Percentiles rank a stretch among this genome's conserved stretches.
phyloP scores from a whole-genome alignment of 352 stramenopile species.

The Globisporangium uncinulatum region DNA sequence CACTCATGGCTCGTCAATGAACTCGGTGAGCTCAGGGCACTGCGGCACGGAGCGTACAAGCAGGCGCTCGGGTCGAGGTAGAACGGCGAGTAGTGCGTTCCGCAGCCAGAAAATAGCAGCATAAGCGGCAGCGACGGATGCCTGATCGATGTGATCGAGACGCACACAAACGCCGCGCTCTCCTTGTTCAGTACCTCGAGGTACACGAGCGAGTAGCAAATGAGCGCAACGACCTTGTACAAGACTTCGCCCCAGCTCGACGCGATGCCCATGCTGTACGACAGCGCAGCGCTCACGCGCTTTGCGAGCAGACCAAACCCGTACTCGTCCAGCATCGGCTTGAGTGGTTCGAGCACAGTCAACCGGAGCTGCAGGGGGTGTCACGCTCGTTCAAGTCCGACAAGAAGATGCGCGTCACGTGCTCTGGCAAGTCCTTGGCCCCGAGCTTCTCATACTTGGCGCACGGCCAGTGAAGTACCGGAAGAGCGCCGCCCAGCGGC shows the following conservation, averaged over 20 bases:
- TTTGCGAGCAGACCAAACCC: slow-evolving; percentile 61
- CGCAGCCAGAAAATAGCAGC: slow-evolving; percentile 67
- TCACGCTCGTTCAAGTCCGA: slow-evolving; percentile 56
- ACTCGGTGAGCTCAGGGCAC: slow-evolving; percentile 71
- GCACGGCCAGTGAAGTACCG: slow-evolving; percentile 67
- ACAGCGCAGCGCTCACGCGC: slow-evolving; percentile 54
- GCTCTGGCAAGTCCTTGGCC: slow-evolving; percentile 69
- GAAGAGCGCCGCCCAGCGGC: slow-evolving; percentile 44
- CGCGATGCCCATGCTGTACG: slow-evolving; percentile 38
- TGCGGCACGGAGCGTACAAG: slow-evolving; percentile 74
- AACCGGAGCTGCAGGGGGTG: slow-evolving; percentile 53
- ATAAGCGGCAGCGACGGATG: slow-evolving; percentile 69
- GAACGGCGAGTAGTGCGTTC: slow-evolving; percentile 71
- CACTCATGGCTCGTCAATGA: slow-evolving; percentile 83
- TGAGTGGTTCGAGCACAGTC: slow-evolving; percentile 45
- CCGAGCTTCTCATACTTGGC: slow-evolving; percentile 75
- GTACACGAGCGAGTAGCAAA: slow-evolving; percentile 81
- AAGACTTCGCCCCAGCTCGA: slow-evolving; percentile 57
- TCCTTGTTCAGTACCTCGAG: slow-evolving; percentile 75
- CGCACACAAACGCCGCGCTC: slow-evolving; percentile 58
- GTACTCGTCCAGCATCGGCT: slow-evolving; percentile 60
- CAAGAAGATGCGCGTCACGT: slow-evolving; percentile 79
- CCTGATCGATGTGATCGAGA: slow-evolving; percentile 64
- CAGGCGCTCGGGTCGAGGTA: slow-evolving; percentile 75
- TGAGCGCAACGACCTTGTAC: slow-evolving; percentile 45